Percentiles rank a stretch among this genome's conserved stretches.
Evolutionary conservation across 2,329 filamentous ascomycete species (phyloP).

Genomic region (Alternaria solani): DNA sequence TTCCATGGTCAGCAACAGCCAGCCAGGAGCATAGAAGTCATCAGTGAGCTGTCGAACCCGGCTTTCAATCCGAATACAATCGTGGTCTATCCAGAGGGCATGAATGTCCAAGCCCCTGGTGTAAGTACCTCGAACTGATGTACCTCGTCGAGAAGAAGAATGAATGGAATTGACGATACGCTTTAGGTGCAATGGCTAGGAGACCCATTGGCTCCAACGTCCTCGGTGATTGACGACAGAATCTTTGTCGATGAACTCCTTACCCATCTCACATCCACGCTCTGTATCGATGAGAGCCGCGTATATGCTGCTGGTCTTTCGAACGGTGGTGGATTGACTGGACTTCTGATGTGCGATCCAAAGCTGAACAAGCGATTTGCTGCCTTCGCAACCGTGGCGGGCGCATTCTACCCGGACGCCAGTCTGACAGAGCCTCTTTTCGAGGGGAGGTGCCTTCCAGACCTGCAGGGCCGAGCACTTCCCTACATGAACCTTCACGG

Average conservation of each 20-base stretch:
- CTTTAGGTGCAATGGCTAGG: slow-evolving; percentile 51
- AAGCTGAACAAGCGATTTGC: slow-evolving; percentile 53
- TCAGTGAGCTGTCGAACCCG: slow-evolving; percentile 30
- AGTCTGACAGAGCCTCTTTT: slow-evolving; percentile 30
- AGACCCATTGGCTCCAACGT: slow-evolving; percentile 47
- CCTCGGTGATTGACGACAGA: slow-evolving; percentile 52
- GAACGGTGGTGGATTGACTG: slow-evolving; percentile 62
- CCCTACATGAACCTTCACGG: slow-evolving; percentile 36
- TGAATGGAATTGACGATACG: neutral
- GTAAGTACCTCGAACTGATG: slow-evolving; percentile 15
- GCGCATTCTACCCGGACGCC: slow-evolving; percentile 52
- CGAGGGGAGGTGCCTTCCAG: slow-evolving; percentile 17
- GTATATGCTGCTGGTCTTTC: slow-evolving; percentile 60
- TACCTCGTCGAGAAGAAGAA: neutral
- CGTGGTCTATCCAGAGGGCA: slow-evolving; percentile 32
- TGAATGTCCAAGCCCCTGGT: slow-evolving; percentile 27
- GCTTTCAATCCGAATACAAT: slow-evolving; percentile 27
- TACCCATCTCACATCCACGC: slow-evolving; percentile 44
- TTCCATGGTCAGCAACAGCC: slow-evolving; percentile 33
- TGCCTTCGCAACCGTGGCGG: slow-evolving; percentile 58
- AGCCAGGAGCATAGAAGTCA: slow-evolving; percentile 29
- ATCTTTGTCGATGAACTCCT: slow-evolving; percentile 55
- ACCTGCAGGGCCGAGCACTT: slow-evolving; percentile 6
- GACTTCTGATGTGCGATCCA: slow-evolving; percentile 56
- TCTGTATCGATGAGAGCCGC: slow-evolving; percentile 55